phyloP scores from a whole-genome alignment of 768 basidiomycete genomes.

The Pulveroboletus sp. region DNA sequence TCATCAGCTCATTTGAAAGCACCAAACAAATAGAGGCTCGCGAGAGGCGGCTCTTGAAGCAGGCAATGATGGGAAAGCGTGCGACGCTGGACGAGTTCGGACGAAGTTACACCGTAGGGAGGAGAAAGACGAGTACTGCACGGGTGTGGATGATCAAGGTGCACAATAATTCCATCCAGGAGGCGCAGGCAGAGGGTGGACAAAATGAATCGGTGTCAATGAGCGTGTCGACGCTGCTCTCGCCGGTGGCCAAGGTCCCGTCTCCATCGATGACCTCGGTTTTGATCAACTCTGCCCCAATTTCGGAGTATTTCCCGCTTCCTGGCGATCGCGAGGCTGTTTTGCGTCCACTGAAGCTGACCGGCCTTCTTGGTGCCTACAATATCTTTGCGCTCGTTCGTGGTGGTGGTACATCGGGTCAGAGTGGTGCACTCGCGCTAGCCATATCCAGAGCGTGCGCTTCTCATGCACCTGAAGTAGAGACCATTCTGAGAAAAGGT shows the following conservation, averaged over 20 bases:
- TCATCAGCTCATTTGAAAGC: constrained; percentile 65
- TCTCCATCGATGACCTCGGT: constrained; percentile 58
- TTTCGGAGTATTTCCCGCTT: constrained; percentile 75
- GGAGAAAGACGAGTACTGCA: constrained; percentile 86
- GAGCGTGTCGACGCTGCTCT: constrained; percentile 16
- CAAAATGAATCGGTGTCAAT: constrained; percentile 3
- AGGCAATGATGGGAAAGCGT: constrained; percentile 46
- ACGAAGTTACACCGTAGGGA: constrained; percentile 83
- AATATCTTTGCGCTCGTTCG: constrained; percentile 73
- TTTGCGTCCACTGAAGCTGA: constrained; percentile 79
- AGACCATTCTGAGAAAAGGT: constrained; percentile 72
- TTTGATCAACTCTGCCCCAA: constrained; percentile 81
- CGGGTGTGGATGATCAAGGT: constrained; percentile 91
- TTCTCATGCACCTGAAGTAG: constrained; percentile 66
- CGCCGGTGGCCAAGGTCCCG: constrained; percentile 16
- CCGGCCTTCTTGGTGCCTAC: constrained; percentile 82
- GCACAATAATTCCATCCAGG: constrained; percentile 35
- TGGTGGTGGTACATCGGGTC: constrained; percentile 90
- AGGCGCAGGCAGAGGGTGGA: not conserved
- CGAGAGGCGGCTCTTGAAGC: constrained; percentile 25
- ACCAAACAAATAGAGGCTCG: constrained; percentile 52
- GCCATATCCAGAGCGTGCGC: constrained; percentile 75
- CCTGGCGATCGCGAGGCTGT: constrained; percentile 78
- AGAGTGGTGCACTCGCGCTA: constrained; percentile 82
- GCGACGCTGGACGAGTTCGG: constrained; percentile 70